A percentile compares a stretch with the other conserved stretches of the same genome.
Evolutionary conservation across 352 stramenopile species (phyloP).

Genomic region (Globisporangium paroecandrum): DNA sequence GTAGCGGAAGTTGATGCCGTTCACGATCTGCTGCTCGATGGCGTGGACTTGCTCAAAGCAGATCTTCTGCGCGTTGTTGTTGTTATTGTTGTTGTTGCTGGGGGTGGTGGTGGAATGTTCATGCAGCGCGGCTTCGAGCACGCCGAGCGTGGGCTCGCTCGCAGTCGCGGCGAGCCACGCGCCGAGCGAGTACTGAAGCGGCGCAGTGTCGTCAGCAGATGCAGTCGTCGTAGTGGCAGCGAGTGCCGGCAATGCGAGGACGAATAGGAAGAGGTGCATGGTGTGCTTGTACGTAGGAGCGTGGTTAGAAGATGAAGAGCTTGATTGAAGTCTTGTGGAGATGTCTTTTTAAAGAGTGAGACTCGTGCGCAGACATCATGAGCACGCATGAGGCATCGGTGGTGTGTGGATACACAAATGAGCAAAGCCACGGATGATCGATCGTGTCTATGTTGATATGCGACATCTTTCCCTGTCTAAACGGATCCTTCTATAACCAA

Average conservation of each 20-base stretch:
- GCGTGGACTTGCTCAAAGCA: constrained; percentile 43
- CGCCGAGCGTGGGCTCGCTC: constrained; percentile 28
- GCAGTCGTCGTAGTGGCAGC: not conserved
- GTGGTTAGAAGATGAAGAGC: not conserved
- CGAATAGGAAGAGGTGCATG: not conserved
- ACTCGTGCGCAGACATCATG: not conserved
- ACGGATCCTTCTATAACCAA: not conserved
- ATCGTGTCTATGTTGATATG: not conserved
- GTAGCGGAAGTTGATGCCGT: constrained; percentile 63
- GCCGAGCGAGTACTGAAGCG: constrained; percentile 20
- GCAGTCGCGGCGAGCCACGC: constrained; percentile 36
- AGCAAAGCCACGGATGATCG: not conserved
- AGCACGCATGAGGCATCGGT: not conserved
- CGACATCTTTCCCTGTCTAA: not conserved
- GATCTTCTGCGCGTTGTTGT: constrained; percentile 14
- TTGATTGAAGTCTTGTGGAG: not conserved
- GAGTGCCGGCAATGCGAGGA: not conserved
- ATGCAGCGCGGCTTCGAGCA: constrained; percentile 34
- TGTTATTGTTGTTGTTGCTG: not conserved
- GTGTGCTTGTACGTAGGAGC: not conserved
- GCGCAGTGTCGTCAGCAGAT: not conserved
- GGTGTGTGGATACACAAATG: constrained; percentile 1
- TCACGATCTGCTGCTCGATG: constrained; percentile 60
- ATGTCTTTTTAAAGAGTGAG: not conserved
- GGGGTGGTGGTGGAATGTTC: not conserved